Evolutionary conservation across 768 basidiomycete species (phyloP).

Genomic region (Wakefieldia striispora): DNA sequence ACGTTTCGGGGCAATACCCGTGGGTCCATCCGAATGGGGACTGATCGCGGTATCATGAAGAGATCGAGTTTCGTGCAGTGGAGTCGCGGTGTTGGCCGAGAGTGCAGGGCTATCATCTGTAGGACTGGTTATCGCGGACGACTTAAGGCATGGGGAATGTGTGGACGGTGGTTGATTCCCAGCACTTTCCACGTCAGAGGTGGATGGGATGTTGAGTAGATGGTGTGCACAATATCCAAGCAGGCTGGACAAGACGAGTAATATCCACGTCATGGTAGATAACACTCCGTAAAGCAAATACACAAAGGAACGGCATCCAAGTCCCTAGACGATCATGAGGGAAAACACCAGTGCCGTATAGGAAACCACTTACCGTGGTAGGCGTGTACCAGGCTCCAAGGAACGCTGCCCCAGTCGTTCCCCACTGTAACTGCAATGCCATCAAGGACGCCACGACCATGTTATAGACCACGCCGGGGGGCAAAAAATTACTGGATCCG

Average conservation of each 20-base stretch:
- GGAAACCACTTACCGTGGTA: conserved; percentile 20
- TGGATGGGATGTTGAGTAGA: not conserved
- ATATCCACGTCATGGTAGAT: conserved; percentile 31
- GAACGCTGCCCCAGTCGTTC: conserved; percentile 29
- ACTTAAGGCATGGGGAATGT: too few relatives aligned
- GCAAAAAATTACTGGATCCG: conserved; percentile 12
- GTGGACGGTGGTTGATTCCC: not conserved
- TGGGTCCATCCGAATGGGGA: not conserved
- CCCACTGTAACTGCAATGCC: conserved; percentile 34
- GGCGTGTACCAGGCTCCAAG: conserved; percentile 31
- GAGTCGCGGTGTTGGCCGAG: conserved; percentile 8
- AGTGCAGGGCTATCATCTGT: too few relatives aligned
- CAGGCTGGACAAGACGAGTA: conserved; percentile 31
- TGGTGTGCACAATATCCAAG: conserved; percentile 22
- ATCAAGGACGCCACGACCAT: conserved; percentile 30
- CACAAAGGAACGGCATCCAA: conserved; percentile 35
- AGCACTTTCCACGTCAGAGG: not conserved
- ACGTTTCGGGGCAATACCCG: not conserved
- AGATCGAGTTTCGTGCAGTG: not conserved
- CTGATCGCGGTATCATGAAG: too few relatives aligned
- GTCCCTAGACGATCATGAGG: conserved; percentile 8
- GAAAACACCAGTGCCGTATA: too few relatives aligned
- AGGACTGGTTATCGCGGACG: not conserved
- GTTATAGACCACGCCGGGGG: conserved; percentile 20
- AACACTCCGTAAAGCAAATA: conserved; percentile 31